Evolutionary conservation across 75 land plant genomes (phyloP).

Genomic region (Larix kaempferi): DNA sequence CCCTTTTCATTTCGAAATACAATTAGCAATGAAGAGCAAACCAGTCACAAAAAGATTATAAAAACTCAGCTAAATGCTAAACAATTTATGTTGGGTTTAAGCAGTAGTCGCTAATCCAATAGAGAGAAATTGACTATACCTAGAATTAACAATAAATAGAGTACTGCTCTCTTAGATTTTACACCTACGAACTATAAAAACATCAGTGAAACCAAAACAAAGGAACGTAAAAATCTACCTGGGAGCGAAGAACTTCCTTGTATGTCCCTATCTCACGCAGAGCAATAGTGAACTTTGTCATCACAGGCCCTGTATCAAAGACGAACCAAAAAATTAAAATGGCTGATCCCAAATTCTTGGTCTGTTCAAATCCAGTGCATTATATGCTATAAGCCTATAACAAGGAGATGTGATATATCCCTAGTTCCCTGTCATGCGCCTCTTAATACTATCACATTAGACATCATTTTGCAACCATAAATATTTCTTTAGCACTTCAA

Average conservation of each 20-base stretch:
- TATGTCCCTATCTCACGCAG: constrained; percentile 92
- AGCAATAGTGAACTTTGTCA: constrained; percentile 82
- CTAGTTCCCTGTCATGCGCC: not conserved
- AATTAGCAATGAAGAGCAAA: not conserved
- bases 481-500: not conserved
- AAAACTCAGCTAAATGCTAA: not conserved
- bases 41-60: not conserved
- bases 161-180: not conserved
- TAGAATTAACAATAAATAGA: not conserved
- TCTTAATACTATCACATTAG: not conserved
- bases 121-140: not conserved
- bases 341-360: not conserved
- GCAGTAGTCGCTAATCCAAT: not conserved
- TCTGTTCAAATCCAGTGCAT: not conserved
- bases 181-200: not conserved
- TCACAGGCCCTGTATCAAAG: constrained; percentile 74
- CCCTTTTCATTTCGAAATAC: no score
- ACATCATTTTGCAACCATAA: not conserved
- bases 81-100: not conserved
- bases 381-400: not conserved
- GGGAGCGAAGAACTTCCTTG: constrained; percentile 94
- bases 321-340: not conserved
- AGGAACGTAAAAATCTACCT: constrained; percentile 42
- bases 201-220: not conserved
- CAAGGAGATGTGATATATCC: not conserved